phyloP scores from a whole-genome alignment of 495 filamentous ascomycete genomes.

The Xanthoparmelia taractica region DNA sequence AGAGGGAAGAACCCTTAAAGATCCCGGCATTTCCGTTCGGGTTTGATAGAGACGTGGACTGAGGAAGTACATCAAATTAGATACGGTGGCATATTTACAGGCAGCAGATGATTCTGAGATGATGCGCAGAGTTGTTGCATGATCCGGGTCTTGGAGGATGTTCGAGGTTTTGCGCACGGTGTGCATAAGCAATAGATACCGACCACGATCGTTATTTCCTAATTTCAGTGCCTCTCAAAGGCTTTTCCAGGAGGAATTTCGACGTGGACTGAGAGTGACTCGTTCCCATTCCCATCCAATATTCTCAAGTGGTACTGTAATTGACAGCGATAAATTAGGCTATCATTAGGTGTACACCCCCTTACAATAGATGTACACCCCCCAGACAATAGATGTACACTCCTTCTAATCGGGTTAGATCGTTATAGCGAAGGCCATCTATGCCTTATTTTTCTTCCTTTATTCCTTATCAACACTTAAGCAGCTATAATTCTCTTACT shows the following conservation, averaged over 20 bases:
- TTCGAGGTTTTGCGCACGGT: background rate
- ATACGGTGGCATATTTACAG: background rate
- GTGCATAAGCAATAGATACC: conserved; percentile 14
- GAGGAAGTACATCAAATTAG: background rate
- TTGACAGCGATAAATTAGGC: too few relatives aligned
- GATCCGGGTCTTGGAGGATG: background rate
- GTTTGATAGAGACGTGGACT: background rate
- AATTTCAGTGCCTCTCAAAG: background rate
- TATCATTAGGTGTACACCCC: too few relatives aligned
- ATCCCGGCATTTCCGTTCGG: conserved; percentile 22
- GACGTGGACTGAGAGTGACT: background rate
- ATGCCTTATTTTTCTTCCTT: too few relatives aligned
- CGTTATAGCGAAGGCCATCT: too few relatives aligned
- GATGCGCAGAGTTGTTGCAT: background rate
- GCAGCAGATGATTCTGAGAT: background rate
- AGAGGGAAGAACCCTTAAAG: conserved; percentile 16
- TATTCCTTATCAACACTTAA: background rate
- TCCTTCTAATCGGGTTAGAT: too few relatives aligned
- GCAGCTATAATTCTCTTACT: background rate
- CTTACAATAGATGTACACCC: too few relatives aligned
- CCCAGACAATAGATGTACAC: too few relatives aligned
- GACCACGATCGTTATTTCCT: background rate
- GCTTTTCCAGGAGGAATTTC: background rate
- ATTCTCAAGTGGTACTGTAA: background rate
- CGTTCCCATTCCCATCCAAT: background rate